Conservation (phyloP, 805 yeast species). For the Maudiozyma turicensis region DNA sequence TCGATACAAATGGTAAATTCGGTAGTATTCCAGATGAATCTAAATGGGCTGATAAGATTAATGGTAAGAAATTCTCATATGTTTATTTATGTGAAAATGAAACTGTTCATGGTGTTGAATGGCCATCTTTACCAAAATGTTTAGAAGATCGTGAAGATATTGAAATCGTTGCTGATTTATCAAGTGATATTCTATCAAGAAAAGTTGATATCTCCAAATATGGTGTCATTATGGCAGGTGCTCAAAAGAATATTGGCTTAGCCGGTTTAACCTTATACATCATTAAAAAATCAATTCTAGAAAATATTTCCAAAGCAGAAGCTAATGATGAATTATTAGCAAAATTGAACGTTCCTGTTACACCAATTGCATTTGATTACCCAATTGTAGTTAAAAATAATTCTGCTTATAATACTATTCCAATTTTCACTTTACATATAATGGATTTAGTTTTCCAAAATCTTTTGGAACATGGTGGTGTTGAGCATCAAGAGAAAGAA, state of each 20-base stretch:
- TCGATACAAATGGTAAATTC: constrained; percentile 41
- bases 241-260: constrained; percentile 94
- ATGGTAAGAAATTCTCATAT: constrained; percentile 55
- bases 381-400: constrained; percentile 81
- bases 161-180: constrained; percentile 88
- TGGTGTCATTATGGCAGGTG: constrained; percentile 93
- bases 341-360: constrained; percentile 55
- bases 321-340: constrained; percentile 54
- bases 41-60: constrained; percentile 47
- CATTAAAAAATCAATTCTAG: constrained; percentile 69
- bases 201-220: constrained; percentile 71
- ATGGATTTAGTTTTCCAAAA: constrained; percentile 66
- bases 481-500: constrained; percentile 45
- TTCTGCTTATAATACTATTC: constrained; percentile 92
- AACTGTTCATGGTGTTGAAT: constrained; percentile 93
- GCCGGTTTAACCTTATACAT: constrained; percentile 93
- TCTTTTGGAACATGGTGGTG: constrained; percentile 63
- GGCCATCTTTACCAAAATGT: constrained; percentile 37
- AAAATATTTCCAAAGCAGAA: constrained; percentile 39
- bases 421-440: constrained; percentile 84
- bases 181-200: constrained; percentile 83
- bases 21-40: constrained; percentile 56
- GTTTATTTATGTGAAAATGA: constrained; percentile 93
- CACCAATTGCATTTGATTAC: constrained; percentile 84
- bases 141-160: constrained; percentile 48